A percentile compares a stretch with the other conserved stretches of the same genome.
Conservation (phyloP, 441 rosid genomes). For the Gossypium trilobum region DNA sequence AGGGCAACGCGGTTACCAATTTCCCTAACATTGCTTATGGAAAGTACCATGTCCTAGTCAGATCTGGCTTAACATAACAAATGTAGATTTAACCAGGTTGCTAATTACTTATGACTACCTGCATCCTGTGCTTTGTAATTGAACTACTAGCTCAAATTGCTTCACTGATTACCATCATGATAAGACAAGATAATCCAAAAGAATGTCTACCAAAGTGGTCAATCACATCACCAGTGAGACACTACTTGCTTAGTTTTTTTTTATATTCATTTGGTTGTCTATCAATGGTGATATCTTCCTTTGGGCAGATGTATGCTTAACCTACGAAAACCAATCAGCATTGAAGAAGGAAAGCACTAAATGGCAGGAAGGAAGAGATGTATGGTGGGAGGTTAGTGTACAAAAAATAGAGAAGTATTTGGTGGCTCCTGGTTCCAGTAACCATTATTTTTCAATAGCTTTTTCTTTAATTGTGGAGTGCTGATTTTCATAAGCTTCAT, state of each 20-base stretch:
- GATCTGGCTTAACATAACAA: constrained; percentile 7
- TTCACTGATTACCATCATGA: neutral
- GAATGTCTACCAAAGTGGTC: too few relatives aligned
- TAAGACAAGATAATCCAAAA: too few relatives aligned
- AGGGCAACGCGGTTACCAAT: neutral
- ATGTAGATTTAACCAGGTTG: neutral
- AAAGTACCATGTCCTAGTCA: neutral
- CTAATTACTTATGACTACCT: neutral
- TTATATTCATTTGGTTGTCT: neutral
- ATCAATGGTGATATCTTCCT: constrained; percentile 1
- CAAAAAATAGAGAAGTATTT: neutral
- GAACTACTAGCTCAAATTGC: neutral
- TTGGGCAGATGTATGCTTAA: constrained; percentile 58
- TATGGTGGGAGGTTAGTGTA: constrained; percentile 84
- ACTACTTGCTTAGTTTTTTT: neutral
- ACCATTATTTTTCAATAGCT: neutral
- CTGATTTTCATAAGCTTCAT: neutral
- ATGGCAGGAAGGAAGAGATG: constrained; percentile 78
- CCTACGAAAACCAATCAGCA: constrained; percentile 66
- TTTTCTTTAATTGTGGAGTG: neutral
- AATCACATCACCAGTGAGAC: neutral
- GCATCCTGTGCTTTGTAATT: constrained; percentile 6
- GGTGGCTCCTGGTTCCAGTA: neutral
- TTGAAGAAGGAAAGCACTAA: constrained; percentile 62
- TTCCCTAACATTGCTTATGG: neutral